Percentiles rank a stretch among this genome's conserved stretches.
phyloP scores from a whole-genome alignment of 2,329 filamentous ascomycete species.

The Apiospora rasikravindrae region DNA sequence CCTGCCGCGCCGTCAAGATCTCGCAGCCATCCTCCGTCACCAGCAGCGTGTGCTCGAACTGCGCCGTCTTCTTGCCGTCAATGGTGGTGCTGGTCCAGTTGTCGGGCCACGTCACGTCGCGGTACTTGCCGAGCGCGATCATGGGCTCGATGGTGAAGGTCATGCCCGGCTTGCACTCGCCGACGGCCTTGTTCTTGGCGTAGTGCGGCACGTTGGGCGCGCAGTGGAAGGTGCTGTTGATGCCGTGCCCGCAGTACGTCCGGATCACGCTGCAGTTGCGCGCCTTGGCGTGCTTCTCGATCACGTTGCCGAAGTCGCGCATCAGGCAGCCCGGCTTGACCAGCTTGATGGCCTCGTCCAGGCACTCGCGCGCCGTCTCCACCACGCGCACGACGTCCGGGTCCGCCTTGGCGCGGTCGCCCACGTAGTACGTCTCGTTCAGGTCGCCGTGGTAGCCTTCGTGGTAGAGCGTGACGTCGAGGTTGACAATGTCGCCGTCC shows the following conservation, averaged over 20 bases:
- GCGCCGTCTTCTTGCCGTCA: slow-evolving; percentile 88
- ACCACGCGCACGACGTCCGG: slow-evolving; percentile 89
- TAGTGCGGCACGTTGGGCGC: slow-evolving; percentile 96
- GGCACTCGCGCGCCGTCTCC: slow-evolving; percentile 85
- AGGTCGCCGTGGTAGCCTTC: slow-evolving; percentile 94
- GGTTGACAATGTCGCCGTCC: slow-evolving; percentile 96
- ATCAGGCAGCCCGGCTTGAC: slow-evolving; percentile 94
- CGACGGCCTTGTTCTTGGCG: slow-evolving; percentile 96
- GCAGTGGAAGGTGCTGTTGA: slow-evolving; percentile 92
- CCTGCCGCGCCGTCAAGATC: slow-evolving; percentile 75
- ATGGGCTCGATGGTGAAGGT: slow-evolving; percentile 99
- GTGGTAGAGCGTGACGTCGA: slow-evolving; percentile 94
- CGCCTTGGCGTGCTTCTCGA: slow-evolving; percentile 92
- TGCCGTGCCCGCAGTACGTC: slow-evolving; percentile 95
- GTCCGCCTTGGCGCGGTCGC: slow-evolving; percentile 82
- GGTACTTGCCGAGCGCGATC: slow-evolving; percentile 90
- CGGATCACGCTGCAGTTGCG: slow-evolving; percentile 88
- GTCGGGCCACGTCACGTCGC: slow-evolving; percentile 96
- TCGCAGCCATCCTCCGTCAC: slow-evolving; percentile 87
- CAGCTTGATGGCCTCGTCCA: slow-evolving; percentile 87
- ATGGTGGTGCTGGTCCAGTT: slow-evolving; percentile 97
- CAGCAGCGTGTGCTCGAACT: slow-evolving; percentile 89
- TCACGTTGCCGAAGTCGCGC: slow-evolving; percentile 90
- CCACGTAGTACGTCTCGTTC: slow-evolving; percentile 99
- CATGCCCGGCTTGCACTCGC: slow-evolving; percentile 93